These are phyloP conservation scores for Petunia axillaris DNA, from an alignment of 257 asterid species.

Conservation along the genomic window DNA sequence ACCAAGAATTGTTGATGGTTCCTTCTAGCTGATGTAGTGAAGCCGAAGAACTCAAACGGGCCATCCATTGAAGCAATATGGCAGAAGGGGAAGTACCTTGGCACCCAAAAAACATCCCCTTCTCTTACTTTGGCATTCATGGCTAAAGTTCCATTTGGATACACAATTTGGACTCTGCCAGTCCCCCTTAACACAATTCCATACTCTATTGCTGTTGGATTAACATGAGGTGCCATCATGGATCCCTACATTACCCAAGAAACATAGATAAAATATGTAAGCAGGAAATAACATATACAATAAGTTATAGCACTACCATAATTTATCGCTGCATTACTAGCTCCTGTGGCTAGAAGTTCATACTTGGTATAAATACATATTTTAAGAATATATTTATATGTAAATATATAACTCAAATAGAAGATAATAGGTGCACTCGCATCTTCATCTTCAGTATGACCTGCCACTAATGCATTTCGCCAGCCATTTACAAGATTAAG, in stretches of 20 bases:
- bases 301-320: neutral
- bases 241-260: constrained; percentile 59
- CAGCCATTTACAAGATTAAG: too few relatives aligned
- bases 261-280: neutral
- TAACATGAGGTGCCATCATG: constrained; percentile 94
- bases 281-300: neutral
- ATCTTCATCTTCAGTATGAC: too few relatives aligned
- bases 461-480: too few relatives aligned
- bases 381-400: too few relatives aligned
- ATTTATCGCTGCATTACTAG: too few relatives aligned
- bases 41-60: constrained; percentile 87
- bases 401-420: too few relatives aligned
- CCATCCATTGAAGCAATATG: constrained; percentile 78
- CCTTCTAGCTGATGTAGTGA: constrained; percentile 66
- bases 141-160: constrained; percentile 78
- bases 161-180: constrained; percentile 64
- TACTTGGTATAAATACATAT: too few relatives aligned
- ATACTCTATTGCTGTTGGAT: constrained; percentile 74
- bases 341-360: too few relatives aligned
- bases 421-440: too few relatives aligned
- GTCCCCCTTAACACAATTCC: constrained; percentile 69
- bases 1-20: constrained; percentile 80
- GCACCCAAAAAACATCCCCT: constrained; percentile 85
- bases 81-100: constrained; percentile 85
- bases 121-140: constrained; percentile 69